Evolutionary conservation across 2,329 filamentous ascomycete genomes (phyloP), one percentile per base, ranked within the genome.

Genomic region (Penicillium sumatraense): DNA sequence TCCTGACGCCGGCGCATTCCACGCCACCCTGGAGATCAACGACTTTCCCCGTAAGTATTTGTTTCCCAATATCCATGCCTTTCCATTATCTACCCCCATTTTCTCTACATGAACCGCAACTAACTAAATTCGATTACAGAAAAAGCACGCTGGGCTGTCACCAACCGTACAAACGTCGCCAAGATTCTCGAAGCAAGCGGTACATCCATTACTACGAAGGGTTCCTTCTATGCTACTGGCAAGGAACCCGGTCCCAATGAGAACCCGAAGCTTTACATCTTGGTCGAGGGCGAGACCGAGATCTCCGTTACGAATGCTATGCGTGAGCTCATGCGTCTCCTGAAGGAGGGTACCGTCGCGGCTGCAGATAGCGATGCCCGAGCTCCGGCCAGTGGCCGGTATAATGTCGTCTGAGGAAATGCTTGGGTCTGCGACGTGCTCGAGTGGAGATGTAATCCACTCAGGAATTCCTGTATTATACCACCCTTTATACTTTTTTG

Each of bases 111-210:
- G 31, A 27, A 48, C 11, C 36, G 11, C 35, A 38, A 46, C 60
- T 67, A 49, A 60, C 46, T 21, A 23, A 31, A 42, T 51, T 46
- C 49, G 29, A 54, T 69, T 42, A 72, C 67, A 81, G 80, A 99
- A 74, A 98, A 97, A 81, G 95, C 95, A 61, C 86, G 95, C 66
- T 99, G 95, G 95, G 93, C 92, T 10, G 95, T 99, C 78, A 99
- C 95, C 35, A 99, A 99, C 74, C 87, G 95, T 62, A 98, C 95
- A 31, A 99, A 99, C 69, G 95, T 99, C 54, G 93, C 93, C 65
- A 99, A 98, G 81, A 97, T 99, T 65, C 83, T 99, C 61, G 95
- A 99, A 70, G 86, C 90, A 9, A 97, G 93, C 0, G 93, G 92
- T 36, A 96, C 93, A 1, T 96, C 91, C 6, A 99, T 99, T 72